Conservation (phyloP, 2,329 filamentous ascomycete genomes). For the Penicillium sp. region DNA sequence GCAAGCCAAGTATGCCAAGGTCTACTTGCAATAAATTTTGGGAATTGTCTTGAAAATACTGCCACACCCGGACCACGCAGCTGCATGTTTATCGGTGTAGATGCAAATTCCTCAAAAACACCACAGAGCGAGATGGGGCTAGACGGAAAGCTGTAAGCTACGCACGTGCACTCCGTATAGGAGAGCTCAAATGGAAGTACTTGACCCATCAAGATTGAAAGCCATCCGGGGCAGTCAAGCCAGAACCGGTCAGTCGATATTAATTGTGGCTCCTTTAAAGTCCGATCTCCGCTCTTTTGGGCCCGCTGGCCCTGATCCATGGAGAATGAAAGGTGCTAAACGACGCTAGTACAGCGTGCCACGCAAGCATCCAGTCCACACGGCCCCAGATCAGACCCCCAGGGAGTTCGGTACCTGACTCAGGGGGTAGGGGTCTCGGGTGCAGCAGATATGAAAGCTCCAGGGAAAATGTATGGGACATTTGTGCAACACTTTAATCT, state of each 20-base stretch:
- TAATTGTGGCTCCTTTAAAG: background rate
- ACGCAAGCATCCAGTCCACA: constrained; percentile 5
- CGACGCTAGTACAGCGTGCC: constrained; percentile 5
- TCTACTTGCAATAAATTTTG: too few species aligned
- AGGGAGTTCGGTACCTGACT: background rate
- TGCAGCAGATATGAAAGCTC: background rate
- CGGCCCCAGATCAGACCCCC: constrained; percentile 1
- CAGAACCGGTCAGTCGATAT: background rate
- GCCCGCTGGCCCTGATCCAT: background rate
- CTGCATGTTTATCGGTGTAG: too few species aligned
- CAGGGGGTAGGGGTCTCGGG: background rate
- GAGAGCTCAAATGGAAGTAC: background rate
- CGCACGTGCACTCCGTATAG: background rate
- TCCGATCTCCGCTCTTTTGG: background rate
- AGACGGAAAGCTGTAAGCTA: background rate
- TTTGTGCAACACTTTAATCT: too few species aligned
- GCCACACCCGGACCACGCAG: too few species aligned
- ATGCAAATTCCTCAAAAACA: too few species aligned
- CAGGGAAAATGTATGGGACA: too few species aligned
- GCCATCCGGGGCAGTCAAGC: background rate
- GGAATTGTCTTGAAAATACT: too few species aligned
- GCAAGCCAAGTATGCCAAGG: background rate
- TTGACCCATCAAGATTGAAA: background rate
- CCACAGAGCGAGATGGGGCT: too few species aligned
- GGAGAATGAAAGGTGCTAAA: background rate